phyloP scores from a whole-genome alignment of 495 filamentous ascomycete species.

The Sabuloglossum arenarium region DNA sequence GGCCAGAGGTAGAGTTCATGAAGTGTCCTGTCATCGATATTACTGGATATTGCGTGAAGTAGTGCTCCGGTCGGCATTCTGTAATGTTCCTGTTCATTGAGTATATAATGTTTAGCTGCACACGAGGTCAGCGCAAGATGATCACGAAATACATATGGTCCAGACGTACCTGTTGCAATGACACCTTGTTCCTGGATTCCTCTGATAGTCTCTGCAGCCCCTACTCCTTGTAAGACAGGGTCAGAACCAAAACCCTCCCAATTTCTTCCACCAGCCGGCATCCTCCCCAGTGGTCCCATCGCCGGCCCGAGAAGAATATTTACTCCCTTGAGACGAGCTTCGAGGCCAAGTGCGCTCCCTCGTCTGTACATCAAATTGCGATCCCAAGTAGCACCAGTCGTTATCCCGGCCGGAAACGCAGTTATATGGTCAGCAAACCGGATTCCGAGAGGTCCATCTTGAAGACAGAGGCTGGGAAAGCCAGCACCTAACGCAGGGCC shows the following conservation, averaged over 20 bases:
- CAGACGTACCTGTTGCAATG: conserved; percentile 20
- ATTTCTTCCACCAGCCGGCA: conserved; percentile 73
- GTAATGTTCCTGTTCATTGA: conserved; percentile 82
- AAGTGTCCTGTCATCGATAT: conserved; percentile 61
- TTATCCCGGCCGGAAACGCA: conserved; percentile 68
- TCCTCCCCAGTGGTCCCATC: conserved; percentile 58
- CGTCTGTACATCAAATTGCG: conserved; percentile 53
- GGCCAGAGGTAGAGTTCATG: conserved; percentile 85
- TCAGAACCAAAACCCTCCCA: conserved; percentile 80
- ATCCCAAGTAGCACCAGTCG: conserved; percentile 78
- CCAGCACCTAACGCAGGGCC: conserved; percentile 43
- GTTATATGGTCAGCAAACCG: conserved; percentile 57
- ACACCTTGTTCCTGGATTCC: conserved; percentile 67
- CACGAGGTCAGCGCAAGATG: not conserved
- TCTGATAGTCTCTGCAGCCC: conserved; percentile 43
- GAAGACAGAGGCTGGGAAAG: conserved; percentile 73
- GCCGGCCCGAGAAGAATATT: conserved; percentile 59
- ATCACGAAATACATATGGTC: not conserved
- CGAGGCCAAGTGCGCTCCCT: conserved; percentile 43
- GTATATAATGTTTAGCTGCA: conserved; percentile 57
- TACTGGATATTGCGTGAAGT: conserved; percentile 54
- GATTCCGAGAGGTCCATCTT: conserved; percentile 76
- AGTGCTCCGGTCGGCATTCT: conserved; percentile 44
- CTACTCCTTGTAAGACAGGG: conserved; percentile 51
- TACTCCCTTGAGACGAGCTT: conserved; percentile 49